Base-by-base conservation (phyloP, 768 basidiomycete species). In the Trametes cubensis region DNA sequence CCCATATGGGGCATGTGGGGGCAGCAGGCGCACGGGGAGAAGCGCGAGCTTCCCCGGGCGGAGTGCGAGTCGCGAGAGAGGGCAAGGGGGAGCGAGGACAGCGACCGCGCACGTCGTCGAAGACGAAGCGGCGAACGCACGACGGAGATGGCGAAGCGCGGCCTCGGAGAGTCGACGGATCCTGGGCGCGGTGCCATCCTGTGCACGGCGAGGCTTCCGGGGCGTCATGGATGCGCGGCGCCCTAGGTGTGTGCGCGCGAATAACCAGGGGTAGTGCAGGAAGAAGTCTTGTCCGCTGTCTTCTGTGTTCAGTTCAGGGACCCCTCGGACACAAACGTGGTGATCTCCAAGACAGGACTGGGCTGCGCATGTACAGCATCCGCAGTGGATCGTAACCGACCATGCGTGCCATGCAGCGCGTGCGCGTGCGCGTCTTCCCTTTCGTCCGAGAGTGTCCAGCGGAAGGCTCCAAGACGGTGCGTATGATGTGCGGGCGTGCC, bases 161-260 rank as follows among this genome's bases (percentile, higher is more conserved):
- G 20, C 38, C 57, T 59, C 58, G 58, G 58, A 59, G 58, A 51
- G 58, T 44, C 49, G 58, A 26, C 58, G 58, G 58, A 59, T 59
- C 58, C 49, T 20, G 7, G n/a, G 23, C 49, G 44, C 49, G 40
- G 25, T 28, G n/a, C 5, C n/a, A n/a, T 23, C n/a, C 26, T 10
- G 28, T 26, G 58, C 41, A 41, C 14, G 18, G 21, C 4, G 40
- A 34, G 41, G 40, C 53, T 30, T 57, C 23, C 47, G 25, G 28
- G 23, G 46, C 56, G 57, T 25, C 39, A 39, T 17, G 26, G 39
- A 20, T n/a, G 38, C 3, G 23, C 8, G 49, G 41, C 25, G 26
- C 26, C 48, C 48, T 46, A 18, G 18, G 20, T 20, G 21, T 34
- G 34, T 41, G 49, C 25, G 41, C 49, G 49, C 40, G 58, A 44